Evolutionary conservation across 306 rosid species (phyloP), one percentile per base, ranked within the genome.

Genomic region (Nissolia schottii): DNA sequence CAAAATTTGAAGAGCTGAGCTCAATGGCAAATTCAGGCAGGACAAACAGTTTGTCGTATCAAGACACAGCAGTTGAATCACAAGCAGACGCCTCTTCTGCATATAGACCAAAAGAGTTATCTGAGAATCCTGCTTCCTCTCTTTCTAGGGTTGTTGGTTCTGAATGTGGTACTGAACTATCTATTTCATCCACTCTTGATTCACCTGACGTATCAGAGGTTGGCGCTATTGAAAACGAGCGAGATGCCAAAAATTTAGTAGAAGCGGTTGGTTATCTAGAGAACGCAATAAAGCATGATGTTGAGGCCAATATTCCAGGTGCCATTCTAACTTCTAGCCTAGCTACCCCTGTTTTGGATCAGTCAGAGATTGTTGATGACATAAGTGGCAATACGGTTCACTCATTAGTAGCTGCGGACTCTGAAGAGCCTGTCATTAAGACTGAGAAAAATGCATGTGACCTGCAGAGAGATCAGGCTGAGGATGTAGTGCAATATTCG

Each of bases 181-280:
- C 96, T 59, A 77, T 91, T 57, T 80, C 97, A 55, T 94, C 96
- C 25, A 89, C 96, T 14, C 91, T 94, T 49, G 96, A 91, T 82
- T 91, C 97, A 6, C 97, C 97, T 6, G 90, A 89, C 55, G 57
- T 24, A 80, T 88, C 85, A 56, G 99, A 90, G 55, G 65, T 63
- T 51, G 96, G 84, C 10, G 83, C 85, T 53, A n/a, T 43, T n/a
- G 92, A 84, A 77, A 72, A 51, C 49, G 88, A 81, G 56, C 89
- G 55, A 49, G 82, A 70, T 73, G 64, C 77, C 62, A 90, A 85
- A 77, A 81, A 71, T 75, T 63, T 77, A 66, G 86, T 16, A 27
- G 87, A 83, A 75, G 89, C 54, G 57, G 71, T 70, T 64, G 67
- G 70, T 74, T 77, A 74, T 77, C 85, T 64, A 40, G 80, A 70